Evolutionary conservation across 129 eudicot species (phyloP), one percentile per base, ranked within the genome.

Genomic region (Heracleum sosnowskyi): DNA sequence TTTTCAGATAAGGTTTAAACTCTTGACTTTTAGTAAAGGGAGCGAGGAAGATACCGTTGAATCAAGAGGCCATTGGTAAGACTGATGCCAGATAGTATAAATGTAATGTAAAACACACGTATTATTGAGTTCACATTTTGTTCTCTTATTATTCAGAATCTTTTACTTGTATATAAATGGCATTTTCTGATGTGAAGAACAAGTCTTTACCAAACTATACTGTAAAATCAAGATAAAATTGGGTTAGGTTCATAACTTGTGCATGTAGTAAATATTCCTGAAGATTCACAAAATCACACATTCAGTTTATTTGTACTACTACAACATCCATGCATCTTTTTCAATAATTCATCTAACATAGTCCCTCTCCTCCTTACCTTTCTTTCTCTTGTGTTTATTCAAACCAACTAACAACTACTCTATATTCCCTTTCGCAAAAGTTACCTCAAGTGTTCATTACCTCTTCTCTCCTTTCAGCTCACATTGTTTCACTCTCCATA

Each of bases 241-340:
- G 46, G 29, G 75, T 37, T 71, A 22, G 75, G 75, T 39, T 71
- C 47, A 71, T 39, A 71, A 36, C 26, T 71, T 71, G 33, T 71
- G 75, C 47, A 42, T 71, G 75, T 71, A 45, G 75, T 71, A 45
- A 36, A 37, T 71, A 7, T 37, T 7, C 8, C 3, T 22, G 3
- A 37, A 71, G 75, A 71, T 71, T 71, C 31, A 71, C 75, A 18
- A 36, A 36, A 71, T 37, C 75, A 35, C 47, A 17, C 28, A 70
- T 16, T 7, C 10, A 36, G 47, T 39, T 34, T 71, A 8, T 22
- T 35, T 69, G 37, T 28, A 11, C 44, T 35, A 69, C 44, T 36
- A 36, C 73, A 35, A 69, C 36, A 35, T 35, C 74, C 74, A 69
- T 69, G 74, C 74, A 69, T 31, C 24, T 29, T 33, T 40, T 35